Evolutionary conservation across 1,284 basidiomycete genomes (phyloP).

Genomic region (Tilletia setariae): DNA sequence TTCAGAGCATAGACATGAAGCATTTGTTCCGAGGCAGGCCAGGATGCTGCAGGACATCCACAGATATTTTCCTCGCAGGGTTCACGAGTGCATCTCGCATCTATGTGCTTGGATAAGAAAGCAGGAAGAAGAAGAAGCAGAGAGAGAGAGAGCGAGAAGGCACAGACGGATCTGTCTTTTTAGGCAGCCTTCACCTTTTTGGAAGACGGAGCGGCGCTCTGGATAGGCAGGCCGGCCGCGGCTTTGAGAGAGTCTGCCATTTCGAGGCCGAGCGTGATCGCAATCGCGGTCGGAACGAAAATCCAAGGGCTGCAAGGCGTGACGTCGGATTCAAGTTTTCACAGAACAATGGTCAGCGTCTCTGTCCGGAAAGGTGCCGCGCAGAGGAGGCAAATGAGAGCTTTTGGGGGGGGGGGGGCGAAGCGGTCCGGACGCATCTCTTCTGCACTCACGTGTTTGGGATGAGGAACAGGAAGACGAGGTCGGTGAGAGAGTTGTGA

Average conservation of each 20-base stretch:
- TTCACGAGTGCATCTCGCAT: too few species aligned
- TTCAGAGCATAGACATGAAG: too few species aligned
- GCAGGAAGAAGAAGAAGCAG: too few species aligned
- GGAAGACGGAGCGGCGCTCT: slow-evolving; percentile 1
- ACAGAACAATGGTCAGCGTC: too few species aligned
- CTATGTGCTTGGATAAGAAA: too few species aligned
- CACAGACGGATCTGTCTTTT: too few species aligned
- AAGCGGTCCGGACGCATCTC: background rate
- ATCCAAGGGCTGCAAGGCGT: slow-evolving; percentile 65
- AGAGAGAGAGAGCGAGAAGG: too few species aligned
- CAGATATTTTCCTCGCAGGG: too few species aligned
- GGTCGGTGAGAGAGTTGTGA: slow-evolving; percentile 65
- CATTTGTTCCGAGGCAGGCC: too few species aligned
- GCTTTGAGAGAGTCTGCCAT: slow-evolving; percentile 29
- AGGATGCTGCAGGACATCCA: too few species aligned
- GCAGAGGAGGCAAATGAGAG: background rate
- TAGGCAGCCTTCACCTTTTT: slow-evolving; percentile 19
- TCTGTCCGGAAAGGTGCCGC: too few species aligned
- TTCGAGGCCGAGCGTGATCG: slow-evolving; percentile 25
- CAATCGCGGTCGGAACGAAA: slow-evolving; percentile 67
- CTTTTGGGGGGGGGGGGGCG: background rate
- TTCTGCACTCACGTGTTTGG: slow-evolving; percentile 60
- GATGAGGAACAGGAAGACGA: slow-evolving; percentile 68
- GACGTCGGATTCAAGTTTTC: background rate
- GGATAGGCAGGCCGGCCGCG: slow-evolving; percentile 28